phyloP scores from a whole-genome alignment of 2,329 filamentous ascomycete genomes.

The Helotiales sp. region DNA sequence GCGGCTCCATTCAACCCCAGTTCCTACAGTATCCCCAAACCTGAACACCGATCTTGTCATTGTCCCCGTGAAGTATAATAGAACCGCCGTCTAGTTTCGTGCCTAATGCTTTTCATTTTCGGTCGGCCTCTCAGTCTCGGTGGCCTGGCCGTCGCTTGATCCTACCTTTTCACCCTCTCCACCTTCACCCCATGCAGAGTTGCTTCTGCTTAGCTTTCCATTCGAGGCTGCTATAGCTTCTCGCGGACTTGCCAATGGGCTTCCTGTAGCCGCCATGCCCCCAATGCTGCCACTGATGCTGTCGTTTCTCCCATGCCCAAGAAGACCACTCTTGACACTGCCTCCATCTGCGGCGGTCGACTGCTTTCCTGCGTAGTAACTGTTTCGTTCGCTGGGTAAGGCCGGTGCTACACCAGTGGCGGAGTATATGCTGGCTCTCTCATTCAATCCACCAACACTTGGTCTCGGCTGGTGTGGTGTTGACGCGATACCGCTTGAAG shows the following conservation, averaged over 20 bases:
- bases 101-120: slow-evolving; percentile 24
- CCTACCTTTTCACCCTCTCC: slow-evolving; percentile 33
- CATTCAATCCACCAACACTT: slow-evolving; percentile 51
- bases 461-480: slow-evolving; percentile 59
- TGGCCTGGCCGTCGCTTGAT: slow-evolving; percentile 22
- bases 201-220: slow-evolving; percentile 40
- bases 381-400: slow-evolving; percentile 77
- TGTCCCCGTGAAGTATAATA: slow-evolving; percentile 8
- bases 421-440: slow-evolving; percentile 83
- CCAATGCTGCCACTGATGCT: slow-evolving; percentile 80
- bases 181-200: slow-evolving; percentile 38
- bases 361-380: slow-evolving; percentile 69
- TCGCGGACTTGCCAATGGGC: slow-evolving; percentile 65
- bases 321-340: slow-evolving; percentile 77
- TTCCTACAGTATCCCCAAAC: slow-evolving; percentile 9
- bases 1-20: slow-evolving; percentile 15
- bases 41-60: slow-evolving; percentile 7
- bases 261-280: slow-evolving; percentile 55
- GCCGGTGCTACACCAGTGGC: slow-evolving; percentile 70
- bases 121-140: slow-evolving; percentile 19
- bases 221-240: slow-evolving; percentile 42
- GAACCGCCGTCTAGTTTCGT: not conserved
- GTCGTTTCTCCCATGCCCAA: slow-evolving; percentile 80
- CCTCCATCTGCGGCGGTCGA: slow-evolving; percentile 66
- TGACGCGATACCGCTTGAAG: slow-evolving; percentile 49